phyloP scores from a whole-genome alignment of 148 eudicot species.

The Arctostaphylos glauca region DNA sequence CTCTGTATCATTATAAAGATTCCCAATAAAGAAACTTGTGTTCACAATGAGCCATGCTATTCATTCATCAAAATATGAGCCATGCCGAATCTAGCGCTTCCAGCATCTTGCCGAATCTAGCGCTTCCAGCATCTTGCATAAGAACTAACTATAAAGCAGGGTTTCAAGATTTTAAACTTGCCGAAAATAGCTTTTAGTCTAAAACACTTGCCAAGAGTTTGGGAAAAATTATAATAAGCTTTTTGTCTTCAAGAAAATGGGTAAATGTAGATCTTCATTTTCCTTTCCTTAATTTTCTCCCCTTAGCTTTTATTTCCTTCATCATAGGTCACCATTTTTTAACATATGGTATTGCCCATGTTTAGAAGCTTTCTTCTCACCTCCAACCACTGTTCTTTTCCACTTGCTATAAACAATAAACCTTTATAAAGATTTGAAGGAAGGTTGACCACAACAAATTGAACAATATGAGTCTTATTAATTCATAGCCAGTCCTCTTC shows the following conservation, averaged over 20 bases:
- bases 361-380: background rate
- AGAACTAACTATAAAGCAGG: conserved; percentile 1
- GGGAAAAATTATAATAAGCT: background rate
- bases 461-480: background rate
- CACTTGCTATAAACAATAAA: background rate
- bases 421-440: background rate
- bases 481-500: background rate
- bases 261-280: background rate
- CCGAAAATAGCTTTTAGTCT: background rate
- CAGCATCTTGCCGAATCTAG: conserved; percentile 2
- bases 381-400: background rate
- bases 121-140: background rate
- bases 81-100: background rate
- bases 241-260: background rate
- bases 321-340: background rate
- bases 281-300: background rate
- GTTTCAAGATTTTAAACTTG: background rate
- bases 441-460: background rate
- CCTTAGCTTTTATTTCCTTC: background rate
- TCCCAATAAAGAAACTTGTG: conserved; percentile 8
- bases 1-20: conserved; percentile 42
- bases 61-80: background rate
- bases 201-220: background rate
- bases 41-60: conserved; percentile 12
- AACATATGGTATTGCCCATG: background rate